Evolutionary conservation across 768 basidiomycete species (phyloP), one percentile per base, ranked within the genome.

Genomic region (Lactifluus volemus): DNA sequence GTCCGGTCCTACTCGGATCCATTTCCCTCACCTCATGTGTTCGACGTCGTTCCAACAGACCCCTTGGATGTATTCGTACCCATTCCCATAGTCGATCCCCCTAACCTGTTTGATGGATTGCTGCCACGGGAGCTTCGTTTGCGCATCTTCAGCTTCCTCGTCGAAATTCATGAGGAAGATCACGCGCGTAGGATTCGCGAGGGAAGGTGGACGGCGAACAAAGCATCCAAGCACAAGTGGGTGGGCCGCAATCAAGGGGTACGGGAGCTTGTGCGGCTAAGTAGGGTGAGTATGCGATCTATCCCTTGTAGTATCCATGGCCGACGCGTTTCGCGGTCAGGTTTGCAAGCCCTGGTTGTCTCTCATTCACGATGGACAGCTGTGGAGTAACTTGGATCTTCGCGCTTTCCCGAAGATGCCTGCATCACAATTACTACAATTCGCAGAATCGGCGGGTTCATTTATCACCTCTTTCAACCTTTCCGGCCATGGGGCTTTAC

Each of bases 351-450:
- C 77, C 10, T 96, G 92, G 92, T 84, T 81, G 55, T 70, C 74
- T 2, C 80, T 94, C 42, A 83, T 85, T 29, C 84, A 86, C 66
- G 93, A 96, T 70, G 92, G 92, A 14, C 89, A 92, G 68, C 78
- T 95, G n/a, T 95, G 93, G 93, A 68, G 73, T 48, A 69, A 79
- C 58, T 75, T 90, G 38, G 79, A 89, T 69, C 75, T 92, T 38
- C 78, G 71, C 19, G 72, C 83, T 1, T 88, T 89, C 69, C 82
- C 88, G 14, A 74, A 77, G 41, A 69, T 86, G 7, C 78, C 85
- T 12, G 67, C 76, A 49, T 69, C 73, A 25, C 72, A 84, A 53
- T 69, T 92, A 42, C 63, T 77, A 39, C 79, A 79, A 41, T 73
- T 95, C 32, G 74, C 82, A 42, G 67, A 77, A 29, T 66, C 71